Conservation (phyloP, 1,284 basidiomycete genomes). For the Neotropicomus parvogracilis region DNA sequence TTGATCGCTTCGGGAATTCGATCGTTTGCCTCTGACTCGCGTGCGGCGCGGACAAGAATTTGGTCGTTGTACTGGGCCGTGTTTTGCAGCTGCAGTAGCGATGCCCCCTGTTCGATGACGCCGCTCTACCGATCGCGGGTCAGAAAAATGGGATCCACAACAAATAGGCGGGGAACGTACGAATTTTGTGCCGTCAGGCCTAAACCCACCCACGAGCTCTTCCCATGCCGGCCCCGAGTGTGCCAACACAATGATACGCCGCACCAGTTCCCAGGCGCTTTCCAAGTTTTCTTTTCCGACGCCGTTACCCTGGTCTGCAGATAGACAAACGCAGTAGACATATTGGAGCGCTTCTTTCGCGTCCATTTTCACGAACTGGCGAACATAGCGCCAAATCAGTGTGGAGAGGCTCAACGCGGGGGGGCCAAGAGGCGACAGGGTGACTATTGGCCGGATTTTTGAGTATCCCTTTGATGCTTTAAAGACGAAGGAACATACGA, state of each 20-base stretch:
- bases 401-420: conserved; percentile 81
- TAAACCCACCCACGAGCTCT: conserved; percentile 87
- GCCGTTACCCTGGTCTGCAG: conserved; percentile 66
- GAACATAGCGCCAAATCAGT: conserved; percentile 89
- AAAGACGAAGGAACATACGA: conserved; percentile 48
- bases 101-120: conserved; percentile 79
- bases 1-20: conserved; percentile 90
- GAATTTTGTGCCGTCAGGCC: conserved; percentile 84
- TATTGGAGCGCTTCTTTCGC: conserved; percentile 94
- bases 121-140: conserved; percentile 56
- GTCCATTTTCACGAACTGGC: conserved; percentile 88
- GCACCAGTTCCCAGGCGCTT: conserved; percentile 81
- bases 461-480: background rate
- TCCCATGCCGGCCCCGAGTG: conserved; percentile 84
- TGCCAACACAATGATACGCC: conserved; percentile 85
- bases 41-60: conserved; percentile 81
- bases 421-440: conserved; percentile 57
- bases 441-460: conserved; percentile 42
- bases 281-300: conserved; percentile 83
- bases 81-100: conserved; percentile 73
- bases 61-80: conserved; percentile 74
- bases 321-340: conserved; percentile 85
- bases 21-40: conserved; percentile 71
- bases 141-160: conserved; percentile 1
- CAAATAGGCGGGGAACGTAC: conserved; percentile 46